phyloP scores from a whole-genome alignment of 2,329 filamentous ascomycete species.

The Paecilomyces sp. region DNA sequence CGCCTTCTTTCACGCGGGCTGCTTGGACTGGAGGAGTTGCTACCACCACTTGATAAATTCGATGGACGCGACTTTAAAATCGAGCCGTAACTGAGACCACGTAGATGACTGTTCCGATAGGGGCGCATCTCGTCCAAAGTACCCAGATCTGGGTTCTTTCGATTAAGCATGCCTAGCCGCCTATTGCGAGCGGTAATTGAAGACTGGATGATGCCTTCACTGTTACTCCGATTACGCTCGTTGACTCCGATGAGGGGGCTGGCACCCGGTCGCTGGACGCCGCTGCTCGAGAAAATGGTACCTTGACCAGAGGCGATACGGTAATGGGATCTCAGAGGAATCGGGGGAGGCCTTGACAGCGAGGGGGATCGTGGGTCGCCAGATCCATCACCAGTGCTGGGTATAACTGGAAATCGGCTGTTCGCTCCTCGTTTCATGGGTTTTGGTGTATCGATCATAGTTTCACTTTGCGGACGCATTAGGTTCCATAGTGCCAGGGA shows the following conservation, averaged over 20 bases:
- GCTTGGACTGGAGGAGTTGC: constrained; percentile 37
- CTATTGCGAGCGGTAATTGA: constrained; percentile 43
- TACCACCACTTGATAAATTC: constrained; percentile 21
- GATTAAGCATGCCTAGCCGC: constrained; percentile 54
- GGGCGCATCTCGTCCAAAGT: constrained; percentile 46
- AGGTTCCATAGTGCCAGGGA: constrained; percentile 3
- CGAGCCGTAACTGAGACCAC: constrained; percentile 53
- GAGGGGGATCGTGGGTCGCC: constrained; percentile 66
- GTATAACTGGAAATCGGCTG: constrained; percentile 53
- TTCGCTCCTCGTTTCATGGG: constrained; percentile 51
- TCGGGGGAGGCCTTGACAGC: constrained; percentile 61
- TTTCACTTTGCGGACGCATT: constrained; percentile 50
- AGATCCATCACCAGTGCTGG: constrained; percentile 49
- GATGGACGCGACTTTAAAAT: constrained; percentile 35
- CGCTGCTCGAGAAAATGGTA: constrained; percentile 26
- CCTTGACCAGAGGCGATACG: constrained; percentile 46
- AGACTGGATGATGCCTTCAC: constrained; percentile 51
- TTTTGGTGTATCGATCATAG: constrained; percentile 68
- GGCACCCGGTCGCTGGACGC: constrained; percentile 63
- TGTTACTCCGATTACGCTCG: constrained; percentile 53
- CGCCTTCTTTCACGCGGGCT: constrained; percentile 37
- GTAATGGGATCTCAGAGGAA: constrained; percentile 75
- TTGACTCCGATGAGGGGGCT: constrained; percentile 63
- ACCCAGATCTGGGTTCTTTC: constrained; percentile 49
- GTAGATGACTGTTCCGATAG: constrained; percentile 48